Evolutionary conservation across 2,329 filamentous ascomycete species (phyloP).

Genomic region (Cryphonectria nitschkei): DNA sequence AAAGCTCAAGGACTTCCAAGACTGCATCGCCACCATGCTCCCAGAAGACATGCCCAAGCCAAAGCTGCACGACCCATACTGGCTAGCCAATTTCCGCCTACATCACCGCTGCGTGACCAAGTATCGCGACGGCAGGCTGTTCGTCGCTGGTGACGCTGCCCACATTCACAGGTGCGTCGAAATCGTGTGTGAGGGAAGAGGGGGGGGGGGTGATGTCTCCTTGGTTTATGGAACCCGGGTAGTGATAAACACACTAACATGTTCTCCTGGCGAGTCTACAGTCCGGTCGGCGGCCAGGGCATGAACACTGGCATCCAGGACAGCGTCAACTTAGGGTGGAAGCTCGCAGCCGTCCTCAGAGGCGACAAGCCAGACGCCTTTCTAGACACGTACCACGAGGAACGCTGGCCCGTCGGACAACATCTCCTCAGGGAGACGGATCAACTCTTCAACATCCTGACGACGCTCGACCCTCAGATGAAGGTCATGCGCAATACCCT

Average conservation of each 20-base stretch:
- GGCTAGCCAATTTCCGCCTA: slow-evolving; percentile 44
- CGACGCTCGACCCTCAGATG: slow-evolving; percentile 41
- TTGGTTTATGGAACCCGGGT: too few species aligned
- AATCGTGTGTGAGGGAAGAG: not conserved
- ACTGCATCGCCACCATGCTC: slow-evolving; percentile 36
- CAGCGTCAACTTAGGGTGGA: slow-evolving; percentile 58
- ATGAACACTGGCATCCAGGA: slow-evolving; percentile 62
- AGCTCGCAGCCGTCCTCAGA: slow-evolving; percentile 39
- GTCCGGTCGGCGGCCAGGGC: slow-evolving; percentile 58
- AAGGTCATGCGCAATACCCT: slow-evolving; percentile 44
- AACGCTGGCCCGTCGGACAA: slow-evolving; percentile 51
- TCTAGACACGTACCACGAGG: slow-evolving; percentile 51
- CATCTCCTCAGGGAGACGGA: slow-evolving; percentile 41
- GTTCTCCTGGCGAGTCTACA: not conserved
- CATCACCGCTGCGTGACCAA: slow-evolving; percentile 47
- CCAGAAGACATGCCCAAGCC: slow-evolving; percentile 32
- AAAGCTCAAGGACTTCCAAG: slow-evolving; percentile 40
- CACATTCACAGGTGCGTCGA: slow-evolving; percentile 50
- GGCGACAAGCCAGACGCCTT: slow-evolving; percentile 38
- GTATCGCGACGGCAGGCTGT: slow-evolving; percentile 52
- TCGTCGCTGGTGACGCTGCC: slow-evolving; percentile 61
- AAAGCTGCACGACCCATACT: not conserved
- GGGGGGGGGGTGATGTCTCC: too few species aligned
- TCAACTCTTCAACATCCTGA: slow-evolving; percentile 43
- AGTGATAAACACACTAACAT: not conserved